phyloP scores from a whole-genome alignment of 192 early-diverging fungal genomes.

The Haplosporangium gracile region DNA sequence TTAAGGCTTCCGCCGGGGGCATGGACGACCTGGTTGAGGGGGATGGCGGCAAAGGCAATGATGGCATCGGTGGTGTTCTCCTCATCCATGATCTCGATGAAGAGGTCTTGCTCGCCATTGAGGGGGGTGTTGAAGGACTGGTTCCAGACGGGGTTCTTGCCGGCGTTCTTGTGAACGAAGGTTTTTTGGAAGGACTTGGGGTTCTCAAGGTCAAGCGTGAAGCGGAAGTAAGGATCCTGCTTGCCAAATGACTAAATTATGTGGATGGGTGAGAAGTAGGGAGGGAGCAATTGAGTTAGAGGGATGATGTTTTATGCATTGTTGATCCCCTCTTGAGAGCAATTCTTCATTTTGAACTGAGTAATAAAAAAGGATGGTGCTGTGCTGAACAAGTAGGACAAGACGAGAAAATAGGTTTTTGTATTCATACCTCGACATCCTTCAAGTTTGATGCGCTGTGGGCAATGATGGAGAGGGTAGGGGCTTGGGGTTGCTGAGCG shows the following conservation, averaged over 20 bases:
- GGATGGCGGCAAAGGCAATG: constrained; percentile 64
- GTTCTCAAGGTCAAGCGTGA: constrained; percentile 57
- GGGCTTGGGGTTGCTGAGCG: constrained; percentile 19
- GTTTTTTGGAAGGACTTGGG: constrained; percentile 64
- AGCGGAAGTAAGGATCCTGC: constrained; percentile 66
- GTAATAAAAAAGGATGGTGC: neutral
- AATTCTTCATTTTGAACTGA: neutral
- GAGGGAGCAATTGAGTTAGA: neutral
- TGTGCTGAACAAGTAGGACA: neutral
- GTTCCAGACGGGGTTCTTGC: constrained; percentile 65
- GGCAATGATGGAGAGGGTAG: constrained; percentile 53
- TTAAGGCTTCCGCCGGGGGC: constrained; percentile 56
- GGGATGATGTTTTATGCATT: neutral
- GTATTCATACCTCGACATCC: constrained; percentile 47
- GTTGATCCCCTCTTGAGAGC: neutral
- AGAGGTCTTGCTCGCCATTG: constrained; percentile 58
- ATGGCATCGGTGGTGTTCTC: constrained; percentile 55
- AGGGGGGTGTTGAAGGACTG: constrained; percentile 60
- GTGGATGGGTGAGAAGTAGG: neutral
- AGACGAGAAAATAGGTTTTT: neutral
- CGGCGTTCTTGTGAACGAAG: constrained; percentile 62
- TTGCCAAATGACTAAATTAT: constrained; percentile 57
- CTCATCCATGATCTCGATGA: constrained; percentile 64
- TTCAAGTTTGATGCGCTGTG: constrained; percentile 52
- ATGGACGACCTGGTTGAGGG: constrained; percentile 63